These are phyloP conservation scores for Eucalyptus polyanthemos DNA, from an alignment of 345 rosid species.

Conservation along the genomic window DNA sequence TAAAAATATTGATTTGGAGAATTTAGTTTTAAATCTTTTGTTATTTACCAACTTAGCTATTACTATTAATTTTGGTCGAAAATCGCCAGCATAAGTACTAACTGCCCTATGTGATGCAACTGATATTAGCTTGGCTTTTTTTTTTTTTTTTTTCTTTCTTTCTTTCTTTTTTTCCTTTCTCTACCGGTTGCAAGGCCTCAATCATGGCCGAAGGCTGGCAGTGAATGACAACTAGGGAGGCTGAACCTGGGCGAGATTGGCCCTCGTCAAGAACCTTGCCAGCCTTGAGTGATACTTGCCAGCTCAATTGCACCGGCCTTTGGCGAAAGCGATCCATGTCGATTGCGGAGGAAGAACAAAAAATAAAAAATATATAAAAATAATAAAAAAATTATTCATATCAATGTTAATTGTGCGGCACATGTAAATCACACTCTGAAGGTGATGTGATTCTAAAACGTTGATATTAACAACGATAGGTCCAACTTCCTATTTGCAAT, in stretches of 20 bases:
- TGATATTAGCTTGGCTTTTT: not conserved
- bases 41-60: not conserved
- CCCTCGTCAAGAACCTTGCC: not conserved
- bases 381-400: not conserved
- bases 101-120: accelerated
- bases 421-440: not conserved
- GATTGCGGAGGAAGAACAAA: not conserved
- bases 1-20: not conserved
- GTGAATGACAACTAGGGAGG: not conserved
- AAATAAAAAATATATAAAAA: no score
- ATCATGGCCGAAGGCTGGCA: accelerated
- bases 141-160: no score
- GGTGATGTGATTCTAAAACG: not conserved
- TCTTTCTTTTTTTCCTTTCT: not conserved
- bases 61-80: not conserved
- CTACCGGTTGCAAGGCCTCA: accelerated
- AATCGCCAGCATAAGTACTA: accelerated
- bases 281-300: no score
- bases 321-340: not conserved
- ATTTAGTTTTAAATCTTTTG: not conserved
- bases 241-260: not conserved
- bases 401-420: not conserved
- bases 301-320: accelerated
- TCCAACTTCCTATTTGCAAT: not conserved
- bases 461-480: not conserved